These are phyloP conservation scores for Coelastrella sp. DNA, from an alignment of 139 green algal genomes.

Conservation along the genomic window DNA sequence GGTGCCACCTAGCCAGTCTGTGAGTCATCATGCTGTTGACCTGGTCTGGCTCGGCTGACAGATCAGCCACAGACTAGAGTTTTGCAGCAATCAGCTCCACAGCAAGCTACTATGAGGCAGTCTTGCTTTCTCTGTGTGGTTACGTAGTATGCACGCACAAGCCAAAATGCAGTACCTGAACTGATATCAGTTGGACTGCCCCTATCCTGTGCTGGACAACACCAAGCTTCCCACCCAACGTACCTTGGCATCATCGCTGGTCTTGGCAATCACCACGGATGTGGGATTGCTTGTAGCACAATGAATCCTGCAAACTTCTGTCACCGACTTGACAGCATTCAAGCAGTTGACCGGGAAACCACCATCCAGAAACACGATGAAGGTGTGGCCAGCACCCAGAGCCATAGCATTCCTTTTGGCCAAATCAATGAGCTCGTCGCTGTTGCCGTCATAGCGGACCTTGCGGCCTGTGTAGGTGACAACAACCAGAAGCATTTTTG, in stretches of 20 bases:
- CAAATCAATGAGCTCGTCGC: constrained; percentile 45
- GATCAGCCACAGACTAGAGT: too few relatives aligned
- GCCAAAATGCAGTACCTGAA: too few relatives aligned
- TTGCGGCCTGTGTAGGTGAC: constrained; percentile 30
- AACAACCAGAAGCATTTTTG: too few relatives aligned
- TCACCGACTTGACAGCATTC: constrained; percentile 51
- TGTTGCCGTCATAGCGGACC: constrained; percentile 57
- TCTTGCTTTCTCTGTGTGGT: too few relatives aligned
- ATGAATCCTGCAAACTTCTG: constrained; percentile 52
- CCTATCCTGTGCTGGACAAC: too few relatives aligned
- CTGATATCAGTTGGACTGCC: too few relatives aligned
- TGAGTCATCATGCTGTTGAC: too few relatives aligned
- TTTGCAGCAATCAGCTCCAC: too few relatives aligned
- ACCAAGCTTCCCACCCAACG: neutral
- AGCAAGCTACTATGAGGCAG: too few relatives aligned
- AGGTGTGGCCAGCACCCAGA: constrained; percentile 53
- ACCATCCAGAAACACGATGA: constrained; percentile 57
- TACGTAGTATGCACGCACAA: too few relatives aligned
- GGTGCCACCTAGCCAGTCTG: too few relatives aligned
- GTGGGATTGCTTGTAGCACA: constrained; percentile 58
- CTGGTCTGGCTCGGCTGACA: too few relatives aligned
- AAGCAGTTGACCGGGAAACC: constrained; percentile 52
- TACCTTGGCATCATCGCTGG: constrained; percentile 47
- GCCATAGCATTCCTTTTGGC: constrained; percentile 51
- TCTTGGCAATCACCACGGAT: constrained; percentile 49